Percentiles rank a stretch among this genome's conserved stretches.
Evolutionary conservation across 208 protist species (phyloP).

Genomic region (Acanthamoeba castellanii): DNA sequence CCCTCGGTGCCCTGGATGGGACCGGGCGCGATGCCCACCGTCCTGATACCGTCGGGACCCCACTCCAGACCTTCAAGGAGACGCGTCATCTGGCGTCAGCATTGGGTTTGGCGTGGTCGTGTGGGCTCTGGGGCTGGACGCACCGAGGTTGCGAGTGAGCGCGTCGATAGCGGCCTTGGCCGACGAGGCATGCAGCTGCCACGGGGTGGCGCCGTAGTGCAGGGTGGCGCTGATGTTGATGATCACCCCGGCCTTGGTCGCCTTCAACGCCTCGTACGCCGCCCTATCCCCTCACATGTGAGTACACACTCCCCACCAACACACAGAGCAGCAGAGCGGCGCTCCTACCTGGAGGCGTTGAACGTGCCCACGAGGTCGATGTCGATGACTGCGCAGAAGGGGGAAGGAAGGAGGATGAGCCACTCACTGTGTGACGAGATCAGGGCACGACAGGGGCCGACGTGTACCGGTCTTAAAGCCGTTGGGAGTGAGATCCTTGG

Average conservation of each 20-base stretch:
- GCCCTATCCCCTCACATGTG: conserved; percentile 14
- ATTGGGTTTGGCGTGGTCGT: not conserved
- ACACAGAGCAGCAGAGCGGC: no score
- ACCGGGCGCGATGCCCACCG: conserved; percentile 75
- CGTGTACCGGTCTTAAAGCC: conserved; percentile 79
- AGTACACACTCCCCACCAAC: not conserved
- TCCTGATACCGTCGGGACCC: conserved; percentile 76
- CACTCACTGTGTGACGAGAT: not conserved
- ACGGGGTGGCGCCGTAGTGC: conserved; percentile 78
- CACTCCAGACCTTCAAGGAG: conserved; percentile 78
- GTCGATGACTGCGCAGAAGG: conserved; percentile 65
- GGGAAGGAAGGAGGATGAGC: not conserved
- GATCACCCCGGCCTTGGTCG: conserved; percentile 51
- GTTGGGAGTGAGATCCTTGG: conserved; percentile 76
- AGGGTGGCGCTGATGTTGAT: conserved; percentile 84
- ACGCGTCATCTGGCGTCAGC: not conserved
- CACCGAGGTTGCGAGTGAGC: conserved; percentile 60
- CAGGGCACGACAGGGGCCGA: not conserved
- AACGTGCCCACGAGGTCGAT: conserved; percentile 84
- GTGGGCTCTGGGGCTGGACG: not conserved
- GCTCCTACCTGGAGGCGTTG: conserved; percentile 38
- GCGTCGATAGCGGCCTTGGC: conserved; percentile 79
- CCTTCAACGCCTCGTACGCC: conserved; percentile 72
- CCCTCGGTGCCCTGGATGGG: conserved; percentile 81
- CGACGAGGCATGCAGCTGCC: conserved; percentile 71